Evolutionary conservation across 108 stramenopile genomes (phyloP), one percentile per base, ranked within the genome.

Genomic region (Skeletonema tropicum): DNA sequence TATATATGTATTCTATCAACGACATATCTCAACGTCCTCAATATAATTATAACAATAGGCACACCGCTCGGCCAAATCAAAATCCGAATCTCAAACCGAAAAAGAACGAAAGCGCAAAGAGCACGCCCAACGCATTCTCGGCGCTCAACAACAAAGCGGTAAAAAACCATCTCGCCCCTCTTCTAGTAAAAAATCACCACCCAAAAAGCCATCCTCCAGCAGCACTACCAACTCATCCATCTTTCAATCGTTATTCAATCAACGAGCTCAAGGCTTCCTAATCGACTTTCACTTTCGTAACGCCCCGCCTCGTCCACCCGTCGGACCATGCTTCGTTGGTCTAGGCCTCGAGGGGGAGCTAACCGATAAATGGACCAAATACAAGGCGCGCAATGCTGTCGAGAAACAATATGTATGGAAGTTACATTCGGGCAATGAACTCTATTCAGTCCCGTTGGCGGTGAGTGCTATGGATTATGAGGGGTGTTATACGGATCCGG

Each of bases 261-360:
- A 92, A 42, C 67, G 94, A 17, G 87, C 94, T 25, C 83, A 91
- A 57, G 94, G 94, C 10, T 96, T 96, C 83, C 85, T 88, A 57
- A 88, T 96, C 57, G 90, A 90, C 10, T 85, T 96, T 48, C 68
- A 68, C 6, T 96, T 96, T 79, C 82, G 94, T 3, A 96, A 96
- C 73, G 94, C 94, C 9, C 92, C 94, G 6, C 94, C 94, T 21
- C 87, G 94, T 45, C 94, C 94, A 8, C 94, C 94, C 21, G 94
- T 96, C 14, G 94, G 94, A 14, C 94, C 94, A 2, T 85, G 83
- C 75, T 96, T 96, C 79, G 91, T 96, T 5, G 94, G 94, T 0
- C 66, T 77, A 10, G 88, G 89, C 32, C 70, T 96, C 21, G 87
- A 91, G 41, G 94, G 87, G 11, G 88, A 91, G 9, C 60, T 96